A percentile compares a stretch with the other conserved stretches of the same genome.
Conservation (phyloP, 139 green algal species). For the Volvox reticuliferus region DNA sequence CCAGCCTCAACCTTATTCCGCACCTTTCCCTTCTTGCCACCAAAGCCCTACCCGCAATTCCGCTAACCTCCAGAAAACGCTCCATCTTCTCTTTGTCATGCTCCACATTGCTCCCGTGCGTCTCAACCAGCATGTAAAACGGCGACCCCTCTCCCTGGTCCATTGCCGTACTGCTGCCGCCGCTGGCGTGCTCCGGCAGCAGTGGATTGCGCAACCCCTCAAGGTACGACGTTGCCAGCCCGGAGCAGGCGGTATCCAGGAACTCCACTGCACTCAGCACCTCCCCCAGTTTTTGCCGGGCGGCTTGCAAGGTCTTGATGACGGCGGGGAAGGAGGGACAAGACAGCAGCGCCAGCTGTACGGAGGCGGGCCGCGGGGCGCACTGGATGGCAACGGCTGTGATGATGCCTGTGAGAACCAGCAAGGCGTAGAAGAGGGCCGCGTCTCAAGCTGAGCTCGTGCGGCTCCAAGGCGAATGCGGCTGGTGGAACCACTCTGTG, state of each 20-base stretch:
- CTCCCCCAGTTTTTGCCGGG: slow-evolving; percentile 84
- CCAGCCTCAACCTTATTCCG: background rate
- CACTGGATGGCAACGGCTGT: slow-evolving; percentile 75
- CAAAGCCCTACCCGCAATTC: background rate
- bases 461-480: too few species aligned
- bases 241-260: slow-evolving; percentile 84
- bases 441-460: too few species aligned
- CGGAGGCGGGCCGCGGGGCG: slow-evolving; percentile 70
- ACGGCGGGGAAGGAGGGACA: slow-evolving; percentile 75
- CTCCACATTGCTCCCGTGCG: slow-evolving; percentile 76
- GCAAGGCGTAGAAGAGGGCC: too few species aligned
- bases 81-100: slow-evolving; percentile 90
- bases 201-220: slow-evolving; percentile 76
- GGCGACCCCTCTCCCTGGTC: slow-evolving; percentile 12
- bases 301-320: slow-evolving; percentile 71
- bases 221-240: slow-evolving; percentile 70
- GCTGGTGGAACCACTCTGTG: too few species aligned
- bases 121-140: slow-evolving; percentile 97
- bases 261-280: slow-evolving; percentile 94
- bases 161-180: slow-evolving; percentile 9
- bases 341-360: slow-evolving; percentile 84
- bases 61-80: slow-evolving; percentile 78
- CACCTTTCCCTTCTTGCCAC: background rate
- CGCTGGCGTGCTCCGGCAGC: background rate
- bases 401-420: too few species aligned